These are phyloP conservation scores for Vanrija pseudolonga DNA, from an alignment of 1,284 basidiomycete genomes.

Conservation along the genomic window DNA sequence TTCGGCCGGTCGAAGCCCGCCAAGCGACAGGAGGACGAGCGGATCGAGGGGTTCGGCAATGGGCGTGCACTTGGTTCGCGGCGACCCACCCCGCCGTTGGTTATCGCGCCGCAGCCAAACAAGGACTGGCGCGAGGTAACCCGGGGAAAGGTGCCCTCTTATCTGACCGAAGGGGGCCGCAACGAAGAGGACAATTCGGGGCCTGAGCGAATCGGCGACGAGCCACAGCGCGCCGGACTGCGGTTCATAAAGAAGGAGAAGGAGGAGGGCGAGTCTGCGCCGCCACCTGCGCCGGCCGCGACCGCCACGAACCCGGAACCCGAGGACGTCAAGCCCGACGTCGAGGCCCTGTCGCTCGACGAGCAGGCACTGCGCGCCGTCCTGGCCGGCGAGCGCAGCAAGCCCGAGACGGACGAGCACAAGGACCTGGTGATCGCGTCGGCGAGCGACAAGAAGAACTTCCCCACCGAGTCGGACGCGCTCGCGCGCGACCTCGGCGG, in stretches of 20 bases:
- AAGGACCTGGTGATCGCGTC: conserved; percentile 48
- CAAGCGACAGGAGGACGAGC: conserved; percentile 54
- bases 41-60: conserved; percentile 64
- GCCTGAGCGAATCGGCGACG: conserved; percentile 59
- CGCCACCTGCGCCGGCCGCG: conserved; percentile 54
- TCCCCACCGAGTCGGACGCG: conserved; percentile 63
- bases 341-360: conserved; percentile 31
- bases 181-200: conserved; percentile 44
- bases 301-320: no score
- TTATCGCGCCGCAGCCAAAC: conserved; percentile 78
- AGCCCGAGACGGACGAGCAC: conserved; percentile 38
- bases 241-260: conserved; percentile 35
- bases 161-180: conserved; percentile 58
- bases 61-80: conserved; percentile 55
- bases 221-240: conserved; percentile 73
- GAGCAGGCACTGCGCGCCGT: conserved; percentile 42
- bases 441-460: conserved; percentile 40
- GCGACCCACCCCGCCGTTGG: conserved; percentile 65
- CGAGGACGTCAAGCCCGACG: conserved; percentile 16
- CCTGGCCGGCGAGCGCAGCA: conserved; percentile 41
- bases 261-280: conserved; percentile 53
- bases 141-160: conserved; percentile 53
- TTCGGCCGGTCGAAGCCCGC: neutral
- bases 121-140: conserved; percentile 75
- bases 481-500: conserved; percentile 72